phyloP scores from a whole-genome alignment of 345 rosid species.

The Hirschfeldia incana region DNA sequence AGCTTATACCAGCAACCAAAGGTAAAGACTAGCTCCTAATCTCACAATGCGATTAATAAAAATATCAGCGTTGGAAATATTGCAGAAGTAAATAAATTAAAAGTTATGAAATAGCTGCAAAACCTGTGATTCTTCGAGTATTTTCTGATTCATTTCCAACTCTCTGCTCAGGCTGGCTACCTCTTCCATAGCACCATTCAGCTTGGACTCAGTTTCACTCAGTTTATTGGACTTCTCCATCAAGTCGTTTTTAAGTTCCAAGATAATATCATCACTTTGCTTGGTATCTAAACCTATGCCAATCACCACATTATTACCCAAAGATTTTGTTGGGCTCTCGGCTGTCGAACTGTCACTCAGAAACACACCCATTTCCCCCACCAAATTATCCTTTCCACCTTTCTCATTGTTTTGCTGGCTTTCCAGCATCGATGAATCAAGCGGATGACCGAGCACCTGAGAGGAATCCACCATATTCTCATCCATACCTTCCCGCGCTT shows the following conservation, averaged over 20 bases:
- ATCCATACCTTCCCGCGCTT: slow-evolving; percentile 86
- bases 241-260: slow-evolving; percentile 58
- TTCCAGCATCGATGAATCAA: slow-evolving; percentile 89
- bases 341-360: slow-evolving; percentile 84
- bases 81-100: not conserved
- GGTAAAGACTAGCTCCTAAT: slow-evolving; percentile 3
- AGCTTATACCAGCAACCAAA: not conserved
- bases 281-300: slow-evolving; percentile 47
- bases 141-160: slow-evolving; percentile 71
- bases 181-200: slow-evolving; percentile 74
- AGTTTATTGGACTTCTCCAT: slow-evolving; percentile 60
- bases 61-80: not conserved
- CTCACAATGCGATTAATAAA: not conserved
- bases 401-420: slow-evolving; percentile 65
- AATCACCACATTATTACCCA: slow-evolving; percentile 46
- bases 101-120: not conserved
- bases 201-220: slow-evolving; percentile 66
- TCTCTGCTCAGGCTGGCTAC: slow-evolving; percentile 64
- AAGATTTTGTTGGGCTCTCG: slow-evolving; percentile 69
- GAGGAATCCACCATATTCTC: slow-evolving; percentile 96
- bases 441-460: slow-evolving; percentile 58
- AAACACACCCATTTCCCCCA: slow-evolving; percentile 62
- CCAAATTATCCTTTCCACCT: slow-evolving; percentile 62
- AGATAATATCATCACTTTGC: slow-evolving; percentile 43
- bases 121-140: slow-evolving; percentile 98